Base-by-base conservation (phyloP, 345 rosid species). In the Acer saccharum region DNA sequence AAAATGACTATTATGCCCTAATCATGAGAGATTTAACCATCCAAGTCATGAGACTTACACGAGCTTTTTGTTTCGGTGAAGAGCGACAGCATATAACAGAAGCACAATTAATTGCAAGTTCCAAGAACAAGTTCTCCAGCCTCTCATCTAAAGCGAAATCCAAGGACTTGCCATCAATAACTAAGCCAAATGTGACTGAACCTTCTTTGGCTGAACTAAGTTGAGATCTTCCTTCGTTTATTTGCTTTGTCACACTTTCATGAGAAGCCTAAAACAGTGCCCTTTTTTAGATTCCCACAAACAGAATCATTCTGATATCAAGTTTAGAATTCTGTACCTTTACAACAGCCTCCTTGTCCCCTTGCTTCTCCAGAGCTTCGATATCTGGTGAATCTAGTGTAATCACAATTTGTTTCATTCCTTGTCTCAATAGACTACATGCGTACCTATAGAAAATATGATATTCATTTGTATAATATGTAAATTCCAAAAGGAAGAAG, bases 31-130 rank as follows among this genome's bases (percentile, higher is more conserved):
- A 60, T 14, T 60, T n/a, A 60, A 60, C 64, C 64, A 60, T 20
- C 27, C 64, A 20, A 63, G 71, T 55, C 60, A 18, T n/a, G 60
- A 79, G 23, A 86, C 93, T 90, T 89, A 95, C 99, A 67, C 87
- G 92, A 69, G 99, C 99, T 86, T 95, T 95, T 81, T 95, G 98
- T 81, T 92, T 93, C 27, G 98, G 99, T 0, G 99, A 86, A 79
- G 97, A 91, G 46, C 93, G 94, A 46, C 99, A 95, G 68, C 98
- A 95, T 79, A 95, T 81, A 74, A 95, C 97, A 78, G 99, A 81
- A 67, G 75, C 86, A 77, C 99, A 95, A 2, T 27, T 41, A 25
- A 54, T 77, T 7, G 99, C 94, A 71, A 95, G 95, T 1, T 88
- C 86, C 81, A 93, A 83, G 76, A 95, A 93, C 2, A 41, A 50